Percentiles rank a stretch among this genome's conserved stretches.
Conservation (phyloP, 2,329 filamentous ascomycete genomes). For the Tolypocladium capitatum region DNA sequence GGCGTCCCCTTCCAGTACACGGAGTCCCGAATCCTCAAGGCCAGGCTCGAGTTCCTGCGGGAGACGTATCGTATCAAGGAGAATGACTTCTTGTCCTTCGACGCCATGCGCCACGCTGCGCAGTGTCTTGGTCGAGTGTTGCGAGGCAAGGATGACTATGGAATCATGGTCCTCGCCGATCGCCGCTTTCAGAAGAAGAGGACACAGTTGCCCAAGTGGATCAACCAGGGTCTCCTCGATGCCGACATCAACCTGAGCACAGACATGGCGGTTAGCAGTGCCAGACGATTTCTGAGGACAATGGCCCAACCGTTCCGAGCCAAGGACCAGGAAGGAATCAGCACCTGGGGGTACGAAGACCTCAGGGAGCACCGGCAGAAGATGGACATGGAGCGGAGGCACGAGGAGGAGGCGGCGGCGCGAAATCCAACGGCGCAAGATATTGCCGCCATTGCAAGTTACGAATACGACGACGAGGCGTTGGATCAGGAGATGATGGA, state of each 20-base stretch:
- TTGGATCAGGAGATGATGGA: slow-evolving; percentile 45
- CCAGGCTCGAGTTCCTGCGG: slow-evolving; percentile 84
- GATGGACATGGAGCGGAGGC: slow-evolving; percentile 54
- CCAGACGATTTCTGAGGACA: slow-evolving; percentile 75
- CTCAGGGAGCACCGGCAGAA: slow-evolving; percentile 67
- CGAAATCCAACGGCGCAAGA: slow-evolving; percentile 12
- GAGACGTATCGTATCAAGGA: slow-evolving; percentile 95
- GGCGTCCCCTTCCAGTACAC: slow-evolving; percentile 98
- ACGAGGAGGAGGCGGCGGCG: slow-evolving; percentile 39
- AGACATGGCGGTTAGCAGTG: slow-evolving; percentile 83
- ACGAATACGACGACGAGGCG: slow-evolving; percentile 39
- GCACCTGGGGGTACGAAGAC: slow-evolving; percentile 77
- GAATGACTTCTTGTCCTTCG: slow-evolving; percentile 95
- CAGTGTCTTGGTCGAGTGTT: slow-evolving; percentile 92
- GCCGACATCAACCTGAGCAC: slow-evolving; percentile 83
- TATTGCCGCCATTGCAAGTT: slow-evolving; percentile 21
- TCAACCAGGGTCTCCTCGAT: slow-evolving; percentile 74
- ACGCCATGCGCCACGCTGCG: slow-evolving; percentile 97
- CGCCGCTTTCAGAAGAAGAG: slow-evolving; percentile 87
- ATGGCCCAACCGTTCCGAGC: slow-evolving; percentile 86
- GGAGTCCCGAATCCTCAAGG: slow-evolving; percentile 91
- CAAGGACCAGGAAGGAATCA: slow-evolving; percentile 80
- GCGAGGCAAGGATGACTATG: slow-evolving; percentile 94
- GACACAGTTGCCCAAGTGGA: slow-evolving; percentile 89
- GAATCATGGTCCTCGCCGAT: slow-evolving; percentile 98